Evolutionary conservation across 371 early-diverging fungal genomes (phyloP), one percentile per base, ranked within the genome.

Genomic region (Funneliformis caledonium): DNA sequence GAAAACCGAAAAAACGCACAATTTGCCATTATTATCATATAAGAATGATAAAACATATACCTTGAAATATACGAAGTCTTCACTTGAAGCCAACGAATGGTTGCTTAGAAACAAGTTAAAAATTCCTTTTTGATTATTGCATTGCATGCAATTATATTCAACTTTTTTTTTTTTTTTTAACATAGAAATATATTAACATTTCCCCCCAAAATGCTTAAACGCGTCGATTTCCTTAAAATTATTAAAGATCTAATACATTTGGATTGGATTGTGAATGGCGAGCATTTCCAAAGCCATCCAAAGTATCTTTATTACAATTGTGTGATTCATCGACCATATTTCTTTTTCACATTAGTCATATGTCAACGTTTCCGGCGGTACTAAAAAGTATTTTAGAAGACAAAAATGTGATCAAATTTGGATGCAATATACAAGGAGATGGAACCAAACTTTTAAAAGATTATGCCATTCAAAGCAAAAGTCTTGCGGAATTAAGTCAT

Each of bases 181-280:
- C n/a, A 26, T 16, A 62, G 9, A 22, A 12, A 62, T 62, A 4
- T 4, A 26, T 10, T 62, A 22, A 16, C 22, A 26, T 26, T 45
- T 2, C 19, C 7, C 42, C 19, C 50, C 1, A 2, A 19, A 11
- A 72, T n/a, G 11, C 31, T 8, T 50, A 47, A 47, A 47, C 11
- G 47, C 7, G 7, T 47, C 47, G 1, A 47, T 9, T 47, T 9
- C 45, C 7, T 47, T 47, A 47, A 47, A 9, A 9, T 47, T 9
- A 4, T 11, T 9, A 12, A 60, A 84, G 84, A 22, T 72, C 83
- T 0, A 83, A 78, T 26, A 69, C 85, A 45, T 90, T 87, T 85
- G 92, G 89, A 1, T 81, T 91, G 61, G 92, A 90, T 83, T 80
- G 87, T 8, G 92, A 91, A 83, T 91, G 92, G 92, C 64, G 76